A percentile compares a stretch with the other conserved stretches of the same genome.
Conservation (phyloP, 768 basidiomycete genomes). For the Tricholoma terreum region DNA sequence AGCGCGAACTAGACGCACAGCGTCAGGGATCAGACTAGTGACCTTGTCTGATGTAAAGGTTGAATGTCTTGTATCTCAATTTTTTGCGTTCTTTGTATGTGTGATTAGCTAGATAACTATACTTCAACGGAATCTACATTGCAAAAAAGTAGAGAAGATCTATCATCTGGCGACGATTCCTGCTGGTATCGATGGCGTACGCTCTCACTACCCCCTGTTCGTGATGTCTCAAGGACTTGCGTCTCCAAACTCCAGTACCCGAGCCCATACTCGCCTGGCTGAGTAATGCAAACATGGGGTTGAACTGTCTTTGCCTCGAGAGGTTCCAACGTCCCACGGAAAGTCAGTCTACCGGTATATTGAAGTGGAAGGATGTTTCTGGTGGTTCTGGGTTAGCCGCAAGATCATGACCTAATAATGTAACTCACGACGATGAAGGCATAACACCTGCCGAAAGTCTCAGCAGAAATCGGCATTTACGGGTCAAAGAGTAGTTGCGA, state of each 20-base stretch:
- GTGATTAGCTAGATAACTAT: constrained; percentile 14
- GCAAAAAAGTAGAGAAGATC: constrained; percentile 30
- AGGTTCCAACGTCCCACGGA: constrained; percentile 57
- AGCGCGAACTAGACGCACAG: constrained; percentile 22
- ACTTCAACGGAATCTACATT: constrained; percentile 21
- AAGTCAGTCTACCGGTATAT: constrained; percentile 66
- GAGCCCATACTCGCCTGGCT: constrained; percentile 63
- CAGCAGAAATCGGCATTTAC: constrained; percentile 56
- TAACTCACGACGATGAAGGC: constrained; percentile 12
- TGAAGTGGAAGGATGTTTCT: constrained; percentile 48
- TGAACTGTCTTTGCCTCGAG: constrained; percentile 39
- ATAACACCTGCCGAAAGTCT: constrained; percentile 32
- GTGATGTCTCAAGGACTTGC: constrained; percentile 45
- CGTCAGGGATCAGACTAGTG: neutral
- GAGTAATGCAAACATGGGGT: constrained; percentile 56
- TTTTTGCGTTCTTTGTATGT: neutral
- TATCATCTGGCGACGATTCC: constrained; percentile 25
- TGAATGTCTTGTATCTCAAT: neutral
- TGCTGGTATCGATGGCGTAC: constrained; percentile 36
- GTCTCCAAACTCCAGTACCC: constrained; percentile 70
- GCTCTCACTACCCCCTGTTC: constrained; percentile 1
- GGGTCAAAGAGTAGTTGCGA: constrained; percentile 70
- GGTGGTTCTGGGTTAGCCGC: neutral
- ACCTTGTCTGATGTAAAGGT: neutral
- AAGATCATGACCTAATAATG: neutral